Evolutionary conservation across 441 rosid species (phyloP), one percentile per base, ranked within the genome.

Genomic region (Adansonia rubrostipa): DNA sequence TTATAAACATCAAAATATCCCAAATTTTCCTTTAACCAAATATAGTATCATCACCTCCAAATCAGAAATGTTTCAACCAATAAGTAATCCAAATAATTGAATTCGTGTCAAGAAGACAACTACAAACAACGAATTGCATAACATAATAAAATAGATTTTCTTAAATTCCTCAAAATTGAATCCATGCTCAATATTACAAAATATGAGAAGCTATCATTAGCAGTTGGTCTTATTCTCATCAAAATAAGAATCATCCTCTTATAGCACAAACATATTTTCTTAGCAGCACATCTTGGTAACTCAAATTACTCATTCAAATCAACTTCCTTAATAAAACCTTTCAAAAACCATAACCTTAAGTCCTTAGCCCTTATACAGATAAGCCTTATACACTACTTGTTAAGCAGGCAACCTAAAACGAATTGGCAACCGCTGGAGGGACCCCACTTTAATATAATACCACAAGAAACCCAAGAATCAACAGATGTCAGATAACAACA

Each of bases 271-370:
- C 5, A 57, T 7, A 57, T 5, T 13, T 57, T 57, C 62, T 57
- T 19, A 57, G 62, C 11, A 57, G 20, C 24, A 17, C 24, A 19
- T 19, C 62, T 19, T 54, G 19, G 62, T 8, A 19, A 57, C 28
- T 19, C 62, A 57, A 57, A 57, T 57, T 57, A 57, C 62, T 17
- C 62, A 7, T 57, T 57, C 62, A 57, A 57, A 57, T 9, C 62
- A 57, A 7, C 28, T 57, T 57, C 62, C 20, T 57, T 19, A 57
- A 57, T 19, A 17, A 57, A 57, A 19, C 28, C 62, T 17, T 19
- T 57, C 62, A 3, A 17, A 7, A 17, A 56, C 24, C 61, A 57
- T 19, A 57, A 57, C 28, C 11, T 17, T 57, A 19, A 36, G 42
- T 5, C 42, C 42, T 36, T 36, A 36, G 24, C 62, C 13, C 9